Evolutionary conservation across 1,284 basidiomycete species (phyloP), one percentile per base, ranked within the genome.

Genomic region (Chondrostereum purpureum): DNA sequence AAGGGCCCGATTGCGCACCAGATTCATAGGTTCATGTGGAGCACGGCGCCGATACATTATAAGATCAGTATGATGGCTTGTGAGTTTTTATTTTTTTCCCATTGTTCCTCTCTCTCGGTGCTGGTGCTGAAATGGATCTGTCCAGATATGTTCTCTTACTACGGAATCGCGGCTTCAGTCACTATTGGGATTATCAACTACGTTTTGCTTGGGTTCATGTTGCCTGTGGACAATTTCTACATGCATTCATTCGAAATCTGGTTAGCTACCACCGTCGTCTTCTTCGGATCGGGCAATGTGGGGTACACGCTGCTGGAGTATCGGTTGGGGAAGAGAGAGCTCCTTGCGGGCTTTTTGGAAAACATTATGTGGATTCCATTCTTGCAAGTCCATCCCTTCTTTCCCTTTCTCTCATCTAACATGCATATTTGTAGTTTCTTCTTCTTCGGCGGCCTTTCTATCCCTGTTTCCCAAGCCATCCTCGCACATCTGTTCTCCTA

Each of bases 141-240:
- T 27, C 4, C 46, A 72, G 86, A 92, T 64, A 90, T 92, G 80
- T 90, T 88, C 64, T 88, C 85, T 10, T 92, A 92, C 64, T 92
- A 89, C 56, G 89, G 88, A 44, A 85, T 92, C 48, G 79, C 84
- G 2, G 77, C 72, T 14, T 78, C 82, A 4, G 70, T 80, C 21
- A 70, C 78, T 20, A 75, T 90, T 43, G 78, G 82, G 0, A 53
- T 84, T 10, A 64, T 83, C 56, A 90, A 92, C 65, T 91, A 86
- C 62, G 64, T 90, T 45, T 58, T 90, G 2, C 74, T 87, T 20
- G 89, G 88, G 0, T 79, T 80, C 58, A 69, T 78, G 48, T 71
- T 83, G 53, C 71, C 74, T 1, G 74, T 85, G 13, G 82, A 90
- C 55, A 78, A 76, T 5, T 88, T 74, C 58, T 87, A 83, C 61